A percentile compares a stretch with the other conserved stretches of the same genome.
Evolutionary conservation across 192 early-diverging fungal genomes (phyloP).

Genomic region (Coemansia sp.): DNA sequence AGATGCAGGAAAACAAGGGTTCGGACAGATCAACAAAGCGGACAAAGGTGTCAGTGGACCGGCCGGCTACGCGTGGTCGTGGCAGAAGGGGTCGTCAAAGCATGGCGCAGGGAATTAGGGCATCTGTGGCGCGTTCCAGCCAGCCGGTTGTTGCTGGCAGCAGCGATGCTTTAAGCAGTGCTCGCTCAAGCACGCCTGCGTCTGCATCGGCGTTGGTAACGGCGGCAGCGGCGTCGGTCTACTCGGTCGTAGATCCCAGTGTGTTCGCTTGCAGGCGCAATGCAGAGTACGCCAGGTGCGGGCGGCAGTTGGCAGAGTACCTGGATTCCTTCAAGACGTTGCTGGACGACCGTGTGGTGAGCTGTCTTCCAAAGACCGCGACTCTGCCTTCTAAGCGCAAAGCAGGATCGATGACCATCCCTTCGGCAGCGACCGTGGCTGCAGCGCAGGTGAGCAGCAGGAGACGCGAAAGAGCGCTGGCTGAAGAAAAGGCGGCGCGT

Average conservation of each 20-base stretch:
- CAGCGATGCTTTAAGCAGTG: neutral
- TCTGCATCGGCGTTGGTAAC: neutral
- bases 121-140: neutral
- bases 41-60: neutral
- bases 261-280: neutral
- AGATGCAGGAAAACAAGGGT: slow-evolving; percentile 1
- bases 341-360: slow-evolving; percentile 31
- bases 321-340: slow-evolving; percentile 31
- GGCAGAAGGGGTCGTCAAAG: neutral
- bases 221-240: neutral
- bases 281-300: neutral
- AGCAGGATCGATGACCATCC: slow-evolving; percentile 19
- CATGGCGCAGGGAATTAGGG: neutral
- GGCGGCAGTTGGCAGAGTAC: slow-evolving; percentile 17
- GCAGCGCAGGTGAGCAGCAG: neutral
- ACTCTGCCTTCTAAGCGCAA: slow-evolving; percentile 15
- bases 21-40: neutral
- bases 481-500: neutral
- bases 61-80: neutral
- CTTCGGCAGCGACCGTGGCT: neutral
- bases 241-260: slow-evolving; percentile 12
- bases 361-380: slow-evolving; percentile 12
- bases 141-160: neutral
- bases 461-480: neutral
- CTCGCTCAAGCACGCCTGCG: neutral